phyloP scores from a whole-genome alignment of 1,284 basidiomycete species.

The Boletus mariae region DNA sequence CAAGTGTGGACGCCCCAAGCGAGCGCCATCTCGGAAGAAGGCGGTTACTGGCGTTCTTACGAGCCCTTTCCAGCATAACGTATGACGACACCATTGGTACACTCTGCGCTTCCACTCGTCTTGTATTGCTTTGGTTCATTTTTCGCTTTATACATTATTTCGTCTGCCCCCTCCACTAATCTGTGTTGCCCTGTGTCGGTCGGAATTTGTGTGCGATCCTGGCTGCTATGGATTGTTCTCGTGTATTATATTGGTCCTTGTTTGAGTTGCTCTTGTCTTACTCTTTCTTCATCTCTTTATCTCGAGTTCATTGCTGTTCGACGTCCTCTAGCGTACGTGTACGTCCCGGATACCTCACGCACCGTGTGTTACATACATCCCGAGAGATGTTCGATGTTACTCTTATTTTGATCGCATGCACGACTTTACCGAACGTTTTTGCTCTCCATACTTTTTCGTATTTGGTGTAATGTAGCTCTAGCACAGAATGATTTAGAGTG shows the following conservation, averaged over 20 bases:
- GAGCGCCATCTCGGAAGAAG: constrained; percentile 16
- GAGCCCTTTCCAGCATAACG: constrained; percentile 24
- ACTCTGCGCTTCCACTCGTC: not conserved
- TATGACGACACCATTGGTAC: constrained; percentile 1
- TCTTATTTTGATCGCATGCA: not conserved
- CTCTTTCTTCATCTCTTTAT: too few species aligned
- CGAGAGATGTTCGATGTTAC: not conserved
- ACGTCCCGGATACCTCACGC: not conserved
- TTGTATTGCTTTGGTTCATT: too few species aligned
- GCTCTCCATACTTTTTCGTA: not conserved
- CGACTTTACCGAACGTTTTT: not conserved
- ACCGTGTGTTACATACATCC: too few species aligned
- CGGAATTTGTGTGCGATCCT: not conserved
- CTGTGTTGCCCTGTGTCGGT: not conserved
- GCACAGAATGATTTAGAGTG: not conserved
- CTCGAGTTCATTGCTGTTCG: not conserved
- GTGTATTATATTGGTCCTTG: not conserved
- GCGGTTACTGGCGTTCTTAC: constrained; percentile 25
- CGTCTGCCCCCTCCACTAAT: not conserved
- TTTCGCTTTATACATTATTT: not conserved
- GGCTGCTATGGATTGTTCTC: not conserved
- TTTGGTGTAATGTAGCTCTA: not conserved
- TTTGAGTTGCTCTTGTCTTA: not conserved
- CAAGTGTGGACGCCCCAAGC: constrained; percentile 21
- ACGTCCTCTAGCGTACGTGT: not conserved